Evolutionary conservation across 2,329 filamentous ascomycete species (phyloP), one percentile per base, ranked within the genome.

Genomic region (Ophiostoma triangulosporum): DNA sequence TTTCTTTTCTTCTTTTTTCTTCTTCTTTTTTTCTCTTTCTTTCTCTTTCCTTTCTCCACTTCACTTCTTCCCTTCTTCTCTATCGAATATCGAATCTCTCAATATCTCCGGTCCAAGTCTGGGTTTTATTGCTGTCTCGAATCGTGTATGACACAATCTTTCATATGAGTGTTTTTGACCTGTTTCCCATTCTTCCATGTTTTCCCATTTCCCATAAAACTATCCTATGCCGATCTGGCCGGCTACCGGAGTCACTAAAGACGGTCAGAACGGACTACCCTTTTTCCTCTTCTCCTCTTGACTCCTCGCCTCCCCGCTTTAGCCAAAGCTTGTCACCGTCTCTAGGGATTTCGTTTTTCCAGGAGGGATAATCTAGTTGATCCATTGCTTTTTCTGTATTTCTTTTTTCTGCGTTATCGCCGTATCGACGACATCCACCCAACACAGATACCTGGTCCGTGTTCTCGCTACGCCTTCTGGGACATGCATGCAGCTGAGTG

Each of bases 401-500:
- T 12, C 31, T 12, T 33, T 12, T 33, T 33, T 6, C 15, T 33
- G 3, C 29, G 29, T 31, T 6, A 31, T 31, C n/a, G n/a, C n/a
- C n/a, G n/a, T n/a, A n/a, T n/a, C n/a, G n/a, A n/a, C n/a, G n/a
- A n/a, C n/a, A n/a, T n/a, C n/a, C n/a, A n/a, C n/a, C 11, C 7
- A 46, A 17, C 9, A 14, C 40, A 46, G 6, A 22, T 4, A 31
- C 22, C 24, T 32, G 31, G 22, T 32, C 40, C 52, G 22, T 26
- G 29, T 50, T 36, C 48, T 54, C 52, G 52, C 48, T 51, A 54
- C 48, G 48, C 33, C 20, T 46, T 48, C 48, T 54, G 52, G 52
- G 43, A 54, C 52, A 50, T 54, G 52, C 52, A 54, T 54, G 20
- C 22, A 46, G 24, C 40, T 46, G 40, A 14, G 26, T 46, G 22